These are phyloP conservation scores for Coemansia aciculifera DNA, from an alignment of 192 early-diverging fungal species.

Conservation along the genomic window DNA sequence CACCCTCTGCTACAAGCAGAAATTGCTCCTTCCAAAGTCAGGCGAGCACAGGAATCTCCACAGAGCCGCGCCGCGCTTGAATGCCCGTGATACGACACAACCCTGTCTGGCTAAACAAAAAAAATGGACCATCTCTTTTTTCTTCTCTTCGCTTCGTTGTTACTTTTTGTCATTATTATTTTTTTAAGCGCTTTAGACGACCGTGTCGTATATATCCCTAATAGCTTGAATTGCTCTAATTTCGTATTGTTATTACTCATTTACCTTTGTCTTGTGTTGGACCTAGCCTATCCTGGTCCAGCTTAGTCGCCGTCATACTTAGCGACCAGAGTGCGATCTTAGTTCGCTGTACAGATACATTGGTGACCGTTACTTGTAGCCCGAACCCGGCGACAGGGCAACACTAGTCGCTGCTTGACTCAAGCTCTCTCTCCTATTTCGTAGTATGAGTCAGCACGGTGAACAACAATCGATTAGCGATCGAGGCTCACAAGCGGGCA, in stretches of 20 bases:
- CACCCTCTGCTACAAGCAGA: not conserved
- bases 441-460: conserved; percentile 4
- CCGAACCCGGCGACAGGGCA: not conserved
- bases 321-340: not conserved
- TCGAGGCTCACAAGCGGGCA: not conserved
- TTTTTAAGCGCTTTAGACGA: not conserved
- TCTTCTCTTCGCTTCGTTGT: not conserved
- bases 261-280: not conserved
- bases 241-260: not conserved
- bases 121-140: conserved; percentile 4
- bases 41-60: conserved; percentile 3
- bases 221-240: not conserved
- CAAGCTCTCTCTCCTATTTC: not conserved
- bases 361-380: not conserved
- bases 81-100: conserved; percentile 1
- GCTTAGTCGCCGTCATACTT: not conserved
- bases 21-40: not conserved
- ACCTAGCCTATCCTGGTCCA: not conserved
- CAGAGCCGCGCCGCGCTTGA: not conserved
- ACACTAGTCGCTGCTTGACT: conserved; percentile 2
- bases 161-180: not conserved
- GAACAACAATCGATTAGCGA: conserved; percentile 6
- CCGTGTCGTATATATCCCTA: not conserved
- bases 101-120: not conserved
- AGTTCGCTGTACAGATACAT: not conserved